These are phyloP conservation scores for Chaetomium cochliodes DNA, from an alignment of 495 filamentous ascomycete species.

Conservation along the genomic window DNA sequence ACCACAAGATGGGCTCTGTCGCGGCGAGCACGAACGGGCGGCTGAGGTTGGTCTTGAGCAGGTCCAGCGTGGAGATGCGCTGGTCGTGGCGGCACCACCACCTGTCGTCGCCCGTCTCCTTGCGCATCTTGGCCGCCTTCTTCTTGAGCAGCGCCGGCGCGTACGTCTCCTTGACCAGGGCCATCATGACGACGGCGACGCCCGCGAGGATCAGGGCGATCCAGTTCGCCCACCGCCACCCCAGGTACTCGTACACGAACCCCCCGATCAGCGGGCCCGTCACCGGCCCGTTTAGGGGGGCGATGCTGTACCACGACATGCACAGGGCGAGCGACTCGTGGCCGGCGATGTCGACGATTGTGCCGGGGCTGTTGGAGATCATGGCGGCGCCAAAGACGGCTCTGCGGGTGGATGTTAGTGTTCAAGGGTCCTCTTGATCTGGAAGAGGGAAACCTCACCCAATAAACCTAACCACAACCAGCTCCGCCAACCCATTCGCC, in stretches of 20 bases:
- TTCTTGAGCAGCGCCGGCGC: constrained; percentile 67
- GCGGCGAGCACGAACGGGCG: constrained; percentile 75
- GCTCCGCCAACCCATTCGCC: constrained; percentile 59
- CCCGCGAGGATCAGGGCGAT: constrained; percentile 68
- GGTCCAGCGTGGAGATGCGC: constrained; percentile 44
- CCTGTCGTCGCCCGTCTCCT: constrained; percentile 69
- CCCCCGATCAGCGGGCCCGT: constrained; percentile 68
- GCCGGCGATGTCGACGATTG: constrained; percentile 73
- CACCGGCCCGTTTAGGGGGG: constrained; percentile 74
- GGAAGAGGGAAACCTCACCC: constrained; percentile 45
- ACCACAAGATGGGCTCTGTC: constrained; percentile 82
- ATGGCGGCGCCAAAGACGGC: constrained; percentile 76
- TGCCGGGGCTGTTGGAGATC: constrained; percentile 79
- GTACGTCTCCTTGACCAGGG: constrained; percentile 71
- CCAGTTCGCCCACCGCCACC: constrained; percentile 87
- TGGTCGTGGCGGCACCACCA: constrained; percentile 79
- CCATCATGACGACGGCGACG: constrained; percentile 52
- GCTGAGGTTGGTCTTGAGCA: constrained; percentile 67
- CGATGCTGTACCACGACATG: constrained; percentile 74
- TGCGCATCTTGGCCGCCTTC: constrained; percentile 66
- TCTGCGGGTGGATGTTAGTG: constrained; percentile 31
- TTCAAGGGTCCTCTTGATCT: neutral
- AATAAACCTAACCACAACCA: constrained; percentile 72
- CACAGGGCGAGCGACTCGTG: constrained; percentile 68
- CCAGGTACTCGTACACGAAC: constrained; percentile 71